phyloP scores from a whole-genome alignment of 2,329 filamentous ascomycete genomes.

The Exophiala sideris region DNA sequence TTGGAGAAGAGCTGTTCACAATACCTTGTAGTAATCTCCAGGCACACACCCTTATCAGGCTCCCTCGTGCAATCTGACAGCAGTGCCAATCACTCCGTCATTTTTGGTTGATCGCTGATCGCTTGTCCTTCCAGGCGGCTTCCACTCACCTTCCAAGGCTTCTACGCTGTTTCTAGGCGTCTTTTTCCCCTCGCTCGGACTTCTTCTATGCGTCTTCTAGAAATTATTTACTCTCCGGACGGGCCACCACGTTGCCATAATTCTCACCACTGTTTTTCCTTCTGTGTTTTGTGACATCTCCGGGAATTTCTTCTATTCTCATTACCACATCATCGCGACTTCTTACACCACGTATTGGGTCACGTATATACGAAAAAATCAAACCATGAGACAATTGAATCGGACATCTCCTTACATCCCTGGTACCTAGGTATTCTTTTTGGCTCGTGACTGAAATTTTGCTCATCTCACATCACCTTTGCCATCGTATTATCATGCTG shows the following conservation, averaged over 20 bases:
- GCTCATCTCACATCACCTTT: no score
- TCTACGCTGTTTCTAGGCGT: conserved; percentile 10
- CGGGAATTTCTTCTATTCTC: not conserved
- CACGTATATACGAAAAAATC: not conserved
- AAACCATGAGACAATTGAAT: no score
- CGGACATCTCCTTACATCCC: not conserved
- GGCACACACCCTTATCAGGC: not conserved
- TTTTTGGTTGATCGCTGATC: conserved; percentile 50
- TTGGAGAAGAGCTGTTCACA: no score
- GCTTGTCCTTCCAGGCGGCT: conserved; percentile 13
- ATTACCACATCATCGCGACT: conserved; percentile 1
- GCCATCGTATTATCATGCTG: no score
- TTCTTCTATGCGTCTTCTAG: conserved; percentile 22
- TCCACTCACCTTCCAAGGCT: conserved; percentile 12
- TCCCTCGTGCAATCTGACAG: conserved; percentile 48
- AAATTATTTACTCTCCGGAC: not conserved
- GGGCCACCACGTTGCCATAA: not conserved
- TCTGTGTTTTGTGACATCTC: no score
- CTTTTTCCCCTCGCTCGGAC: conserved; percentile 7
- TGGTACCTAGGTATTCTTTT: not conserved
- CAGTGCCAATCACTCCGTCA: conserved; percentile 86
- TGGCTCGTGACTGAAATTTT: no score
- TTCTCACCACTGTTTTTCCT: no score
- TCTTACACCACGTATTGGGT: not conserved
- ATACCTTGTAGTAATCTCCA: not conserved